Percentiles rank a stretch among this genome's conserved stretches.
Evolutionary conservation across 2,329 filamentous ascomycete genomes (phyloP).

Genomic region (Fusarium continuum): DNA sequence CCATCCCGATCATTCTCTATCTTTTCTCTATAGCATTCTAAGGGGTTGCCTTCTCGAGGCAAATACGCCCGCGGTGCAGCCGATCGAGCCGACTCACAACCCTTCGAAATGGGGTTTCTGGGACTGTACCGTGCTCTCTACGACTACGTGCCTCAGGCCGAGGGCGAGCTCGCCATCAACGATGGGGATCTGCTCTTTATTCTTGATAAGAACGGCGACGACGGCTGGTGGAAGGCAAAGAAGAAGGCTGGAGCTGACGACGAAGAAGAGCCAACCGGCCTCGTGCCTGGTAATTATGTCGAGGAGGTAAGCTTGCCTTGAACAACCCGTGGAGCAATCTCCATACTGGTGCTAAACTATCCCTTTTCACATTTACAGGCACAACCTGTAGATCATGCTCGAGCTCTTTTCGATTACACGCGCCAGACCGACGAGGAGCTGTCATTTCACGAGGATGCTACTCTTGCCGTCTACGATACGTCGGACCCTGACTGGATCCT

Average conservation of each 20-base stretch:
- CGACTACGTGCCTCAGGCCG: slow-evolving; percentile 88
- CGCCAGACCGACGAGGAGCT: slow-evolving; percentile 98
- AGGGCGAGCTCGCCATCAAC: slow-evolving; percentile 82
- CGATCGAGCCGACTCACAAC: slow-evolving; percentile 29
- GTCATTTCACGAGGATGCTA: slow-evolving; percentile 89
- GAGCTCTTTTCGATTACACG: slow-evolving; percentile 97
- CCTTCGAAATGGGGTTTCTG: slow-evolving; percentile 80
- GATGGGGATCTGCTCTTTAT: slow-evolving; percentile 92
- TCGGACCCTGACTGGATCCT: slow-evolving; percentile 97
- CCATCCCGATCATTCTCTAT: neutral
- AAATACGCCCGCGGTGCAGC: slow-evolving; percentile 34
- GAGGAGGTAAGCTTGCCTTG: slow-evolving; percentile 72
- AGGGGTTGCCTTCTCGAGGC: slow-evolving; percentile 20
- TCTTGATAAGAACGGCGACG: slow-evolving; percentile 79
- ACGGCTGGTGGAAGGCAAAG: slow-evolving; percentile 96
- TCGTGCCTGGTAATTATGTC: slow-evolving; percentile 95
- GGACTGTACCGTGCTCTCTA: slow-evolving; percentile 91
- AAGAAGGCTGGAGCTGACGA: slow-evolving; percentile 86
- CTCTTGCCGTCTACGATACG: slow-evolving; percentile 85
- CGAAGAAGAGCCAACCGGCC: slow-evolving; percentile 87
- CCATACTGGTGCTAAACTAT: neutral
- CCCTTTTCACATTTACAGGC: slow-evolving; percentile 53
- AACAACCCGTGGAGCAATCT: neutral
- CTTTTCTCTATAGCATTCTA: slow-evolving; percentile 7
- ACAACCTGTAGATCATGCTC: slow-evolving; percentile 73